These are phyloP conservation scores for Thielaviopsis ethacetica DNA, from an alignment of 2,329 filamentous ascomycete species.

Conservation along the genomic window DNA sequence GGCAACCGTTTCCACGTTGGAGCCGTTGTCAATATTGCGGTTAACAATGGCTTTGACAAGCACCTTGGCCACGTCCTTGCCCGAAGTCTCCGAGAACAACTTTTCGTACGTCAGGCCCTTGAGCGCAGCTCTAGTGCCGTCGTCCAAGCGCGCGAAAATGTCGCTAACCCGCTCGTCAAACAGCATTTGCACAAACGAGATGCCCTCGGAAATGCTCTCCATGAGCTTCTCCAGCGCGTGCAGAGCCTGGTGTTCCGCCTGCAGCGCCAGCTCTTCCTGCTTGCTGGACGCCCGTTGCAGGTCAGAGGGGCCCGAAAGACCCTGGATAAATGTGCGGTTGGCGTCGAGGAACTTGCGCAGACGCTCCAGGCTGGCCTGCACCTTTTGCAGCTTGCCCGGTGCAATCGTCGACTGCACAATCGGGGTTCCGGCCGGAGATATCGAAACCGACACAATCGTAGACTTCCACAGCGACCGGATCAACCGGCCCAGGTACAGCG, in stretches of 20 bases:
- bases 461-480: constrained; percentile 78
- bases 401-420: constrained; percentile 51
- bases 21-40: constrained; percentile 88
- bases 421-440: constrained; percentile 39
- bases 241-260: constrained; percentile 86
- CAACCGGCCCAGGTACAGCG: constrained; percentile 75
- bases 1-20: constrained; percentile 92
- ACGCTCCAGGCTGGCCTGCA: constrained; percentile 68
- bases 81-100: constrained; percentile 63
- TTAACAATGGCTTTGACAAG: constrained; percentile 97
- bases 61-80: constrained; percentile 81
- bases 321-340: constrained; percentile 88
- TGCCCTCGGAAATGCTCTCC: constrained; percentile 83
- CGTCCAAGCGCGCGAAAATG: constrained; percentile 63
- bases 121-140: constrained; percentile 50
- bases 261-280: constrained; percentile 80
- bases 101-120: constrained; percentile 70
- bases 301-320: constrained; percentile 77
- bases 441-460: constrained; percentile 45
- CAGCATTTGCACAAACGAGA: constrained; percentile 86
- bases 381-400: constrained; percentile 49
- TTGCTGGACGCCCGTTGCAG: constrained; percentile 62
- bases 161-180: constrained; percentile 89
- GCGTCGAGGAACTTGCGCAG: constrained; percentile 66
- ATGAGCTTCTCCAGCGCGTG: constrained; percentile 75